Evolutionary conservation across 2,329 filamentous ascomycete species (phyloP).

Genomic region (Aspergillus texensis): DNA sequence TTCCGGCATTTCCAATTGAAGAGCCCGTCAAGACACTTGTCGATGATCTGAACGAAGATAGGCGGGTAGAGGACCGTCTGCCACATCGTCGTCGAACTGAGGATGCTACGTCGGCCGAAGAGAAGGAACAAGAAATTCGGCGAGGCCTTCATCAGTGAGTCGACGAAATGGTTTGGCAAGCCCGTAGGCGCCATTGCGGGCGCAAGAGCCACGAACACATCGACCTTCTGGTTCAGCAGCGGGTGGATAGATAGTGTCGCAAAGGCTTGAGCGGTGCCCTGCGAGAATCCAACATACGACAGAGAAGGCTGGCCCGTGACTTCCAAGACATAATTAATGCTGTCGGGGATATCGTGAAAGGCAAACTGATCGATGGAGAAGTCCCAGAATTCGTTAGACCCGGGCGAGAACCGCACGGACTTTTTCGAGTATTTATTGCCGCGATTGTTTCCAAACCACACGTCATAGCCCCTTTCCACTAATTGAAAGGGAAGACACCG

Average conservation of each 20-base stretch:
- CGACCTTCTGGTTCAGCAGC: constrained; percentile 85
- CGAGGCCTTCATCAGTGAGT: constrained; percentile 89
- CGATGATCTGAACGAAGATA: constrained; percentile 86
- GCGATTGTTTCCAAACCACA: constrained; percentile 97
- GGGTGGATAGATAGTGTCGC: constrained; percentile 91
- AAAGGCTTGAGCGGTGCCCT: constrained; percentile 96
- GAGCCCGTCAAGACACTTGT: constrained; percentile 76
- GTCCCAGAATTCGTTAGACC: constrained; percentile 83
- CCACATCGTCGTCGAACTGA: constrained; percentile 96
- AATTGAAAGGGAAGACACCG: constrained; percentile 85
- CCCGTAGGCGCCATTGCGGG: constrained; percentile 96
- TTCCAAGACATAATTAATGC: constrained; percentile 85
- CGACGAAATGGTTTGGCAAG: constrained; percentile 84
- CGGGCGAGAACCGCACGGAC: constrained; percentile 74
- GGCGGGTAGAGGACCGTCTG: constrained; percentile 93
- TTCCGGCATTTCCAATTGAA: constrained; percentile 90
- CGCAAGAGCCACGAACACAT: constrained; percentile 93
- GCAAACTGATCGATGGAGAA: constrained; percentile 99
- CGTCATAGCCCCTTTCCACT: constrained; percentile 89
- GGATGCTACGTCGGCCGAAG: constrained; percentile 87
- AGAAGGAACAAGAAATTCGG: constrained; percentile 89
- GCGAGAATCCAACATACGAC: constrained; percentile 96
- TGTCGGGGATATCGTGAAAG: constrained; percentile 95
- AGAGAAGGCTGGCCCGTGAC: constrained; percentile 81
- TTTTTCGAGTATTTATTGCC: constrained; percentile 99